Conservation (phyloP, 768 basidiomycete genomes). For the Sutorius australiensis region DNA sequence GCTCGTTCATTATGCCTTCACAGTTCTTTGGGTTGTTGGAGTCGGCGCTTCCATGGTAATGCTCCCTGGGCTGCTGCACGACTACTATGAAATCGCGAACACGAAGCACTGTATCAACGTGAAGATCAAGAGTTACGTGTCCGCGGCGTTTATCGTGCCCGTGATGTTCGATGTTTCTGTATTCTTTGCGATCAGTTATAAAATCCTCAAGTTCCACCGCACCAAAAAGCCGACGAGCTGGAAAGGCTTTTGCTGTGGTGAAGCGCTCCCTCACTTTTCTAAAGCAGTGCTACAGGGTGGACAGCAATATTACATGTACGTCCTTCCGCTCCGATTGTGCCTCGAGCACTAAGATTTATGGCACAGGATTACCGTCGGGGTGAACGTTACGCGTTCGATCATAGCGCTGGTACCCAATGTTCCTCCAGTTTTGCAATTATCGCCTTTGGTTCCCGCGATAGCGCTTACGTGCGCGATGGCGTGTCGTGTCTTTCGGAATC, state of each 20-base stretch:
- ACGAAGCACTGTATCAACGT: conserved; percentile 33
- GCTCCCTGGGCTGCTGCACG: conserved; percentile 23
- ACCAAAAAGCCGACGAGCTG: conserved; percentile 10
- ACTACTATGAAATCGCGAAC: conserved; percentile 28
- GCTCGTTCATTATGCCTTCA: conserved; percentile 22
- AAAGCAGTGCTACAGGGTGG: conserved; percentile 35
- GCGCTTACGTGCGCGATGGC: conserved; percentile 33
- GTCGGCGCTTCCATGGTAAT: conserved; percentile 26
- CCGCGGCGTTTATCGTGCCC: conserved; percentile 27
- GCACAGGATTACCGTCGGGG: conserved; percentile 31
- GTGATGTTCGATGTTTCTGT: conserved; percentile 33
- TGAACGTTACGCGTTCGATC: conserved; percentile 29
- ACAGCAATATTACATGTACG: conserved; percentile 38
- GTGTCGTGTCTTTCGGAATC: conserved; percentile 35
- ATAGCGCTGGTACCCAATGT: conserved; percentile 17
- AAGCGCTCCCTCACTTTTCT: conserved; percentile 32
- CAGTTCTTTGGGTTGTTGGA: conserved; percentile 31
- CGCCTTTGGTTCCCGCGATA: conserved; percentile 27
- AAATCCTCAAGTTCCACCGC: conserved; percentile 21
- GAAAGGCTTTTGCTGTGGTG: conserved; percentile 18
- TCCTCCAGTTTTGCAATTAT: conserved; percentile 21
- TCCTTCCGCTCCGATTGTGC: neutral
- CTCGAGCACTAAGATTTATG: neutral
- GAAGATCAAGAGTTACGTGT: conserved; percentile 21
- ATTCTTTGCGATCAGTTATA: conserved; percentile 33